A percentile compares a stretch with the other conserved stretches of the same genome.
These are phyloP conservation scores for Nannochloris sp. DNA, from an alignment of 139 green algal genomes.

Conservation along the genomic window DNA sequence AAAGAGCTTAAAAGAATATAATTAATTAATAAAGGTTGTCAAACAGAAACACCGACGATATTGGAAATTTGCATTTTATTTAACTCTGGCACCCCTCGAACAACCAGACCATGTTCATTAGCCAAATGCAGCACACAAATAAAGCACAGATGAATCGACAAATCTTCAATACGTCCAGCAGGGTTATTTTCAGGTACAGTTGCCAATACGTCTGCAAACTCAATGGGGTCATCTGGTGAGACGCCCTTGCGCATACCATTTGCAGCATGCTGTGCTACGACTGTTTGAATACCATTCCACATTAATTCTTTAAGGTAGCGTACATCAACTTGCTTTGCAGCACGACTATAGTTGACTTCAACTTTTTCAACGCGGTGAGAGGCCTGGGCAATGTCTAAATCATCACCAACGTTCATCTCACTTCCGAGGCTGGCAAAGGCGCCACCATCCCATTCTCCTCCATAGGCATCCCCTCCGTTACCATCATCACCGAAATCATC, in stretches of 20 bases:
- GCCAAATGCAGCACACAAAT: slow-evolving; percentile 96
- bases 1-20: background rate
- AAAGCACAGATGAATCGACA: slow-evolving; percentile 93
- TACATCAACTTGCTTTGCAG: slow-evolving; percentile 79
- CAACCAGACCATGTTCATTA: slow-evolving; percentile 82
- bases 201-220: slow-evolving; percentile 42
- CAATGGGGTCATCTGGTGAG: background rate
- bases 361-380: slow-evolving; percentile 52
- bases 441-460: background rate
- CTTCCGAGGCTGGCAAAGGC: background rate
- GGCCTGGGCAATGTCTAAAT: slow-evolving; percentile 30
- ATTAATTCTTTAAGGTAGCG: slow-evolving; percentile 71
- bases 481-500: slow-evolving; percentile 19
- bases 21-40: background rate
- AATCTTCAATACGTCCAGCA: slow-evolving; percentile 46
- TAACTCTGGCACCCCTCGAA: slow-evolving; percentile 16
- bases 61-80: slow-evolving; percentile 13
- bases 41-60: background rate
- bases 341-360: slow-evolving; percentile 54
- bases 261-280: background rate
- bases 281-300: slow-evolving; percentile 47
- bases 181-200: slow-evolving; percentile 39
- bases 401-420: slow-evolving; percentile 14
- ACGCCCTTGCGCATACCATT: background rate
- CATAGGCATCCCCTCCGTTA: slow-evolving; percentile 1